These are phyloP conservation scores for Monosporozyma aerobia DNA, from an alignment of 805 yeast species.

Conservation along the genomic window DNA sequence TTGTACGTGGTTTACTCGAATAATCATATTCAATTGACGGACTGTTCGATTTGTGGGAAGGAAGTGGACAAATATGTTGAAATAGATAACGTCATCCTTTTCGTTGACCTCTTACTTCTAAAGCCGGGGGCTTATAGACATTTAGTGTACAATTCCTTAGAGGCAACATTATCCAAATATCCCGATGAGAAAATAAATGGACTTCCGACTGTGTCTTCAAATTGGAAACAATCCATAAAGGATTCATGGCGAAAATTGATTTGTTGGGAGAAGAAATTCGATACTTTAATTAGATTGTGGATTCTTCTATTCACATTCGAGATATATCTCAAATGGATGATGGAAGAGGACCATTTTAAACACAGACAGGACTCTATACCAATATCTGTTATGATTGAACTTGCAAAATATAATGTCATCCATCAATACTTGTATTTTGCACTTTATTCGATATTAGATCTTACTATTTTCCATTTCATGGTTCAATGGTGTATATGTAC, in stretches of 20 bases:
- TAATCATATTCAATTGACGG: constrained; percentile 69
- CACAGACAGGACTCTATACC: neutral
- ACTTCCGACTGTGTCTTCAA: neutral
- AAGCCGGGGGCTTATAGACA: constrained; percentile 88
- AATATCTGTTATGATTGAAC: neutral
- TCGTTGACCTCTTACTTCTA: constrained; percentile 72
- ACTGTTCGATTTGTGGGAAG: constrained; percentile 60
- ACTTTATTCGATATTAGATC: constrained; percentile 41
- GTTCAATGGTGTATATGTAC: constrained; percentile 25
- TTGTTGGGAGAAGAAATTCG: constrained; percentile 17
- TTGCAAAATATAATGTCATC: constrained; percentile 28
- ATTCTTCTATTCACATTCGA: constrained; percentile 68
- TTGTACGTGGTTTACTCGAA: constrained; percentile 67
- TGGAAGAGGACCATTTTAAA: constrained; percentile 52
- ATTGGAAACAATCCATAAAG: constrained; percentile 4
- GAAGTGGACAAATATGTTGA: constrained; percentile 90
- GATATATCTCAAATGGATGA: constrained; percentile 87
- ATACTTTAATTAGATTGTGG: constrained; percentile 39
- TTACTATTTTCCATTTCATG: constrained; percentile 32
- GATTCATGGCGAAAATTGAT: neutral
- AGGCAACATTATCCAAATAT: constrained; percentile 12
- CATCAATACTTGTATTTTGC: constrained; percentile 52
- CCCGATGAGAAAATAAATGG: constrained; percentile 6
- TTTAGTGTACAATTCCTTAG: constrained; percentile 62
- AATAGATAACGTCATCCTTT: constrained; percentile 72